Conservation (phyloP, 225 moss, liverwort and hornwort species). For the Pseudoscleropodium purum region DNA sequence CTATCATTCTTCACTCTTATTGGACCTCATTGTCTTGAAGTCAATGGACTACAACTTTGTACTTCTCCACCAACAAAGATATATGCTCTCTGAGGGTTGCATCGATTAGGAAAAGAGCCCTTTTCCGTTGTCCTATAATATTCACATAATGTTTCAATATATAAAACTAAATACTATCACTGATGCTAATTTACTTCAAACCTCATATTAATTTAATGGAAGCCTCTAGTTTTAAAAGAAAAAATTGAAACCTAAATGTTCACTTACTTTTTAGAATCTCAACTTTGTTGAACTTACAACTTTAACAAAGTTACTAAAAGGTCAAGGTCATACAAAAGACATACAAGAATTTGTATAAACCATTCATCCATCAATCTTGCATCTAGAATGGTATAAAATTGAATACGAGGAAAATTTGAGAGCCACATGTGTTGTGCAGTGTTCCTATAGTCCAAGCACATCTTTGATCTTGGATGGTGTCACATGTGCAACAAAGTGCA, state of each 20-base stretch:
- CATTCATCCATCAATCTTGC: background rate
- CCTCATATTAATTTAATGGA: too few species aligned
- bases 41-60: background rate
- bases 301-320: background rate
- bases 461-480: background rate
- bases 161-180: background rate
- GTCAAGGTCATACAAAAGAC: background rate
- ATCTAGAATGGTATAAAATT: background rate
- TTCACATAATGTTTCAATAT: background rate
- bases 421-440: background rate
- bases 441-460: rapidly evolving
- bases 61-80: background rate
- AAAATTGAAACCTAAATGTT: background rate
- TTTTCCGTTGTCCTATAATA: rapidly evolving
- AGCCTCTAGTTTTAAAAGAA: background rate
- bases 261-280: background rate
- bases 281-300: background rate
- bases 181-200: background rate
- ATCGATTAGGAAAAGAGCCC: background rate
- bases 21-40: background rate
- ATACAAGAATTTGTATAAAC: background rate
- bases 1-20: background rate
- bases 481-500: background rate
- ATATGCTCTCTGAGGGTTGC: background rate
- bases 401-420: background rate